Percentiles rank a stretch among this genome's conserved stretches.
phyloP scores from a whole-genome alignment of 768 basidiomycete genomes.

The Zangia roseola region DNA sequence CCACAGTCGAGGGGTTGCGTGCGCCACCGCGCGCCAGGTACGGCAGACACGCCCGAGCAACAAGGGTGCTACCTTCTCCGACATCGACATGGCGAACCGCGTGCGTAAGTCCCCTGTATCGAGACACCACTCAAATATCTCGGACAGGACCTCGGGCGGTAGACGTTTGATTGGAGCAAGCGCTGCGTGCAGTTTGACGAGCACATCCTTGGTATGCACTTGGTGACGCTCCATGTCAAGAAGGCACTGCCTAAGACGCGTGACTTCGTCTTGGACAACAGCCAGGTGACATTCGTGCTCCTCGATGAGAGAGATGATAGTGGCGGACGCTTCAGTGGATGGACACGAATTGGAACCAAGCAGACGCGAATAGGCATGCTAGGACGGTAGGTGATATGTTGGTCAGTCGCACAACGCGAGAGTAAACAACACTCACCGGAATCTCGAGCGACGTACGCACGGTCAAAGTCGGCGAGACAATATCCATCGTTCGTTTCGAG shows the following conservation, averaged over 20 bases:
- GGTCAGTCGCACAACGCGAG: neutral
- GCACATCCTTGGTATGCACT: neutral
- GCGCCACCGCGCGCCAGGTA: constrained; percentile 24
- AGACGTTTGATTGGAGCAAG: constrained; percentile 25
- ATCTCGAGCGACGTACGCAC: neutral
- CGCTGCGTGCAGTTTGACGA: constrained; percentile 15
- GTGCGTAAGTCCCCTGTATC: neutral
- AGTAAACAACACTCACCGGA: constrained; percentile 12
- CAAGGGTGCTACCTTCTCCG: constrained; percentile 20
- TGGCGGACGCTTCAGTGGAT: constrained; percentile 1
- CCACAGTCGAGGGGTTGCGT: constrained; percentile 30
- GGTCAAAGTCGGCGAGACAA: neutral
- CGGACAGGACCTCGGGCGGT: constrained; percentile 26
- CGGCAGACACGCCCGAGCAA: constrained; percentile 31
- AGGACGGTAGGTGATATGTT: neutral
- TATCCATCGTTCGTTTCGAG: constrained; percentile 3
- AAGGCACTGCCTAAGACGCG: constrained; percentile 6
- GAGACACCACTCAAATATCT: constrained; percentile 27
- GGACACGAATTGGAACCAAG: constrained; percentile 19
- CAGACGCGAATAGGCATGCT: constrained; percentile 10
- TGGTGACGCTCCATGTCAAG: constrained; percentile 12
- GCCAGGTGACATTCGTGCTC: constrained; percentile 16
- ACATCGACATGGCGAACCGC: neutral
- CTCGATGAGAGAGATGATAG: constrained; percentile 16
- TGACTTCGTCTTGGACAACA: constrained; percentile 9